These are phyloP conservation scores for Tulasnella sp. DNA, from an alignment of 768 basidiomycete species.

Conservation along the genomic window DNA sequence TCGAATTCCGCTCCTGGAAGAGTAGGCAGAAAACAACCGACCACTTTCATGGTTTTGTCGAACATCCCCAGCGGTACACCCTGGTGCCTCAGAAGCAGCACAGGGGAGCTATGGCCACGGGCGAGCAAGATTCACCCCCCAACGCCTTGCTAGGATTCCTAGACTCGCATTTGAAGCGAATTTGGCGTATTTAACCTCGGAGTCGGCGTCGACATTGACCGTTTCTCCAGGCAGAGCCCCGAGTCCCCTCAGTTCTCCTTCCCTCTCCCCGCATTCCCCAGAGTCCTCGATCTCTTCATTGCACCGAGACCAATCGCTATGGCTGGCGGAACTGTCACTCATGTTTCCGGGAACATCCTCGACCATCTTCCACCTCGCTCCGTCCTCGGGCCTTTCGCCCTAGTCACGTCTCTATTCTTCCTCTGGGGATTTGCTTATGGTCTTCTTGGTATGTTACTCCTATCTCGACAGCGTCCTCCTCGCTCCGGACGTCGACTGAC, in stretches of 20 bases:
- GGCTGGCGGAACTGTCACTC: no score
- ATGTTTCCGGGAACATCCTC: no score
- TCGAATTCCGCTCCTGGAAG: not conserved
- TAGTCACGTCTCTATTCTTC: conserved; percentile 44
- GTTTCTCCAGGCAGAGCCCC: conserved; percentile 4
- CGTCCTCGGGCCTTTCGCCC: conserved; percentile 44
- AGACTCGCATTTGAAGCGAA: not conserved
- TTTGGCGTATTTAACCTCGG: conserved; percentile 9
- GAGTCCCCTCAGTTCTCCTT: conserved; percentile 3
- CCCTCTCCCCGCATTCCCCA: not conserved
- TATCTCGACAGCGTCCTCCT: conserved; percentile 14
- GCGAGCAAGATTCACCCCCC: not conserved
- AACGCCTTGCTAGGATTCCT: not conserved
- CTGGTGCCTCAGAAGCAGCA: not conserved
- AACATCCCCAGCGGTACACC: not conserved
- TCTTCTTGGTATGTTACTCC: conserved; percentile 37
- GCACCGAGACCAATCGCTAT: no score
- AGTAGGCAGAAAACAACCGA: not conserved
- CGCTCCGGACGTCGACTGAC: not conserved
- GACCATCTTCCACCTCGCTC: conserved; percentile 15
- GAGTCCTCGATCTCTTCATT: no score
- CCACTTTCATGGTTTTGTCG: not conserved
- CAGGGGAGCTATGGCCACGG: not conserved
- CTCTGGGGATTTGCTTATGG: conserved; percentile 37
- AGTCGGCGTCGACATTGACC: not conserved